phyloP scores from a whole-genome alignment of 768 basidiomycete genomes.

The Naganishia kalamii region DNA sequence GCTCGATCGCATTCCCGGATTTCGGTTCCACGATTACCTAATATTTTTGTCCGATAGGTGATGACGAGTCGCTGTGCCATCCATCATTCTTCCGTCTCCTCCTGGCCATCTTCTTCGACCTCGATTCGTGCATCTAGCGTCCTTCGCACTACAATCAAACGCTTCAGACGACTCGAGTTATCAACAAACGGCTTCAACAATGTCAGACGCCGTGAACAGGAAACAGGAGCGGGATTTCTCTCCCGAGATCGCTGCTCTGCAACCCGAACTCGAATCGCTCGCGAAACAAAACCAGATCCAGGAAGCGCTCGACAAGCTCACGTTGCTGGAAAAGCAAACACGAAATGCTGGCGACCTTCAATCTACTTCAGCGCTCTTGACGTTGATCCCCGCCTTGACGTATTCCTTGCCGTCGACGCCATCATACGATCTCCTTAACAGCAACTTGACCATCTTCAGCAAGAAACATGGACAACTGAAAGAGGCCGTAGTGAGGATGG shows the following conservation, averaged over 20 bases:
- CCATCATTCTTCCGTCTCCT: not conserved
- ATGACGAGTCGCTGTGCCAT: conserved; percentile 5
- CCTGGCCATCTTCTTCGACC: not conserved
- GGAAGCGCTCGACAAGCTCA: conserved; percentile 81
- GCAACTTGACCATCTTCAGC: conserved; percentile 66
- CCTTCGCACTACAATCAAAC: not conserved
- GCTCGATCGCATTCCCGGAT: not conserved
- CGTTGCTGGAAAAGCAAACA: conserved; percentile 86
- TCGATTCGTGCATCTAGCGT: not conserved
- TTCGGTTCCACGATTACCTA: not conserved
- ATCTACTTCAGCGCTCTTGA: conserved; percentile 83
- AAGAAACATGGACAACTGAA: conserved; percentile 98
- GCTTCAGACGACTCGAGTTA: not conserved
- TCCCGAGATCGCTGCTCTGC: conserved; percentile 67
- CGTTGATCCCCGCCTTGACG: conserved; percentile 35
- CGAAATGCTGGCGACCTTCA: conserved; percentile 89
- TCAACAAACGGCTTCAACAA: not conserved
- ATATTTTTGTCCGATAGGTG: not conserved
- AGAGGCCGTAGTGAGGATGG: conserved; percentile 79
- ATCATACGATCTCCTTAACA: conserved; percentile 68
- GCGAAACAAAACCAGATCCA: conserved; percentile 78
- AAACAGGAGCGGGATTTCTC: conserved; percentile 62
- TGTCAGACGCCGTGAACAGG: conserved; percentile 21
- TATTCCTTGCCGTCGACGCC: conserved; percentile 54
- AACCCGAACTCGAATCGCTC: conserved; percentile 62